Percentiles rank a stretch among this genome's conserved stretches.
Conservation (phyloP, 257 asterid genomes). For the Solanum sitiens region DNA sequence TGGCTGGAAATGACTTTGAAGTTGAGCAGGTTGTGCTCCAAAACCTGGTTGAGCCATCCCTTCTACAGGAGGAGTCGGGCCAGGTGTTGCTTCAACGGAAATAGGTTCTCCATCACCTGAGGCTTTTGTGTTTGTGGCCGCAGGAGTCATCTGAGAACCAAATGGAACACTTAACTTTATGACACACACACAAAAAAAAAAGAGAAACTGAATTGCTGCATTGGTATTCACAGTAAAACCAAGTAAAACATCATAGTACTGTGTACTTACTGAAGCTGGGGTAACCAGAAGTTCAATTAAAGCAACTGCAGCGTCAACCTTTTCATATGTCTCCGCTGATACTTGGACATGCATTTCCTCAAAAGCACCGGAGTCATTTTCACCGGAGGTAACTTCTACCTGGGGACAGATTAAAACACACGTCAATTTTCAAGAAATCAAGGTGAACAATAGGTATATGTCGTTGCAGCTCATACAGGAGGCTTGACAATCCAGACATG, state of each 20-base stretch:
- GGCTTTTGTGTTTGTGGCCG: background rate
- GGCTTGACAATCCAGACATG: background rate
- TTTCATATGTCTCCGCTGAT: constrained; percentile 79
- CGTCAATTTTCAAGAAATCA: background rate
- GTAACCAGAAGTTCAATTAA: constrained; percentile 70
- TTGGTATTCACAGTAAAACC: background rate
- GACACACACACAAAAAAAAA: background rate
- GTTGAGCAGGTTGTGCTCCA: constrained; percentile 25
- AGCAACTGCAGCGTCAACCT: constrained; percentile 86
- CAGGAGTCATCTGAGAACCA: background rate
- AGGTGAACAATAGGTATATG: background rate
- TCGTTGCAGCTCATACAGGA: background rate
- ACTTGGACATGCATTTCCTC: constrained; percentile 68
- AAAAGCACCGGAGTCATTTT: constrained; percentile 30
- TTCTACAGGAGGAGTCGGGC: constrained; percentile 15
- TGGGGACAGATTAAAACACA: constrained; percentile 1
- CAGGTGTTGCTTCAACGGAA: constrained; percentile 17
- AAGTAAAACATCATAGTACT: background rate
- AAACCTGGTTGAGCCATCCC: constrained; percentile 32
- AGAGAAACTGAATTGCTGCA: background rate
- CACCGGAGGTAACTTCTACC: constrained; percentile 68
- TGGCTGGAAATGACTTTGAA: constrained; percentile 40
- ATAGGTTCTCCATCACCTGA: constrained; percentile 23
- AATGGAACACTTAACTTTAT: background rate
- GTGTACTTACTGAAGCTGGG: constrained; percentile 62